These are phyloP conservation scores for Chaetoceros muelleri DNA, from an alignment of 108 stramenopile species.

Conservation along the genomic window DNA sequence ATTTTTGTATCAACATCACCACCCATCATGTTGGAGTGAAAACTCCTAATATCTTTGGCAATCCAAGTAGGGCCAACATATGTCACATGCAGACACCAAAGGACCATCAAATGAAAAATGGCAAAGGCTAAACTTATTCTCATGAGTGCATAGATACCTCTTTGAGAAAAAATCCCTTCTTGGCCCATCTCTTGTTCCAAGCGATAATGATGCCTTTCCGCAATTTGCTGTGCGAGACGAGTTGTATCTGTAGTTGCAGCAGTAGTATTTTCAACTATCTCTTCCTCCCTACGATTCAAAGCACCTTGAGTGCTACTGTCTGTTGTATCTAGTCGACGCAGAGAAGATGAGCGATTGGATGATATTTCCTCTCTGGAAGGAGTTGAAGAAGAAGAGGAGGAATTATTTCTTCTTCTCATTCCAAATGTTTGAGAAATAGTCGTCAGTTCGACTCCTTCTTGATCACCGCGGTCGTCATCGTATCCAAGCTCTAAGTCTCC, in stretches of 20 bases:
- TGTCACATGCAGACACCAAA: slow-evolving; percentile 25
- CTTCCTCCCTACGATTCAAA: not conserved
- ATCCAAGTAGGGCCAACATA: slow-evolving; percentile 31
- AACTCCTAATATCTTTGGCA: slow-evolving; percentile 3
- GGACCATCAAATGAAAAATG: slow-evolving; percentile 17
- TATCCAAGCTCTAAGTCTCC: not conserved
- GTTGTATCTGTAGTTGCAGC: not conserved
- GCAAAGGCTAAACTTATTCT: slow-evolving; percentile 14
- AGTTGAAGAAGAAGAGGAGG: not conserved
- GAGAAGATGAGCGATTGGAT: too few species aligned
- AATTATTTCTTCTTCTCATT: not conserved
- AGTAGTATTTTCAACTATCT: not conserved
- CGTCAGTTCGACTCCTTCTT: not conserved
- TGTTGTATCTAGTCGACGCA: not conserved
- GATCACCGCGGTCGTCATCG: not conserved
- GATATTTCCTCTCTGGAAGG: too few species aligned
- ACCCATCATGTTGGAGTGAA: not conserved
- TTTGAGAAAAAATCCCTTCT: slow-evolving; percentile 5
- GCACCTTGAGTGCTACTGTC: not conserved
- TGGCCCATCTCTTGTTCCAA: not conserved
- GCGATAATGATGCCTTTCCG: too few species aligned
- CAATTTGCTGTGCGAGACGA: not conserved
- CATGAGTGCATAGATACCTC: slow-evolving; percentile 18
- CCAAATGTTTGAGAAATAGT: not conserved
- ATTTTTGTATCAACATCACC: not conserved